Percentiles rank a stretch among this genome's conserved stretches.
phyloP scores from a whole-genome alignment of 2,329 filamentous ascomycete species.

The Clarireedia hainanense region DNA sequence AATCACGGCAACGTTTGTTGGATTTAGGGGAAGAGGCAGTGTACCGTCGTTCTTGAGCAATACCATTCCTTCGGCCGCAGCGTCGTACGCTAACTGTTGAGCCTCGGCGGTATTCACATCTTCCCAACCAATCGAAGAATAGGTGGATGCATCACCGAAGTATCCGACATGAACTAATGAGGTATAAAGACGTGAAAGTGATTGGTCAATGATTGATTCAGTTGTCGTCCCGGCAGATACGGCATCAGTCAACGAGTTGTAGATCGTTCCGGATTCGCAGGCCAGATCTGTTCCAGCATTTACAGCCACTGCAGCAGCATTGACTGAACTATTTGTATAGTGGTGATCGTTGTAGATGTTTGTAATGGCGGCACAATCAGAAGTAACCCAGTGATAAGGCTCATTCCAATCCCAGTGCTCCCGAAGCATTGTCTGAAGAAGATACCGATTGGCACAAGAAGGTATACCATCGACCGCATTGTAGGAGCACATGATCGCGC shows the following conservation, averaged over 20 bases:
- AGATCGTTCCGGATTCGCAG: slow-evolving; percentile 15
- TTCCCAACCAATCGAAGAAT: slow-evolving; percentile 40
- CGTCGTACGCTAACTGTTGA: slow-evolving; percentile 16
- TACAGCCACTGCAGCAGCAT: slow-evolving; percentile 15
- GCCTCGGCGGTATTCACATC: slow-evolving; percentile 23
- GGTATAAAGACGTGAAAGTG: slow-evolving; percentile 44
- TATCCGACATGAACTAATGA: slow-evolving; percentile 49
- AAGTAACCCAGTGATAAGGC: slow-evolving; percentile 48
- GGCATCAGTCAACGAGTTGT: slow-evolving; percentile 5
- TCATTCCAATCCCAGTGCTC: slow-evolving; percentile 58
- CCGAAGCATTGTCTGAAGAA: slow-evolving; percentile 54
- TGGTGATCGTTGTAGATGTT: slow-evolving; percentile 40
- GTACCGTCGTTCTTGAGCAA: slow-evolving; percentile 23
- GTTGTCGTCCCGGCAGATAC: slow-evolving; percentile 33
- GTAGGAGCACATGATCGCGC: slow-evolving; percentile 55
- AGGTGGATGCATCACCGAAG: slow-evolving; percentile 40
- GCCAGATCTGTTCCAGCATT: slow-evolving; percentile 19
- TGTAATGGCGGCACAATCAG: slow-evolving; percentile 46
- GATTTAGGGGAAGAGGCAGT: slow-evolving; percentile 18
- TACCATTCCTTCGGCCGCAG: slow-evolving; percentile 21
- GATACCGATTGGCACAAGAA: slow-evolving; percentile 53
- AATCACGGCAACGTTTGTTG: slow-evolving; percentile 17
- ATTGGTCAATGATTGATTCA: slow-evolving; percentile 38
- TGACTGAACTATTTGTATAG: slow-evolving; percentile 26
- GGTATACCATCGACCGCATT: slow-evolving; percentile 60